A percentile compares a stretch with the other conserved stretches of the same genome.
phyloP scores from a whole-genome alignment of 1,284 basidiomycete genomes.

The Peniophora sp. region DNA sequence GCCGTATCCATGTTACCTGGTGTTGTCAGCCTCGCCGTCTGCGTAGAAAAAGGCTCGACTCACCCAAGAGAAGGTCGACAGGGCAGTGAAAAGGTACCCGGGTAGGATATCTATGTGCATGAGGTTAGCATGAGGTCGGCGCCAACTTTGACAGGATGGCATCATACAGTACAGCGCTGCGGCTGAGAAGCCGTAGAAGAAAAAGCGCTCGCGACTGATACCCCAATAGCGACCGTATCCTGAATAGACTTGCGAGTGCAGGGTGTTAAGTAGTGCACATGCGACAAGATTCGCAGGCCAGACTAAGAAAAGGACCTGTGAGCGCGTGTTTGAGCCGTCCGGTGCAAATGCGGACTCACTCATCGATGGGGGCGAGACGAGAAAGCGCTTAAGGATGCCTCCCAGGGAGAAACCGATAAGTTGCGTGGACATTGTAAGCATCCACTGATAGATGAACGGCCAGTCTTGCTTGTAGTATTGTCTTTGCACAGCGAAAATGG shows the following conservation, averaged over 20 bases:
- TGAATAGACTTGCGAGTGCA: constrained; percentile 57
- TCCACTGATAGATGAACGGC: constrained; percentile 67
- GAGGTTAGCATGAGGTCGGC: neutral
- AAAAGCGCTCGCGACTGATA: constrained; percentile 72
- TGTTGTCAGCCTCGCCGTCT: neutral
- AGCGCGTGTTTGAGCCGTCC: neutral
- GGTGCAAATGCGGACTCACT: constrained; percentile 25
- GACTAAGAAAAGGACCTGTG: constrained; percentile 24
- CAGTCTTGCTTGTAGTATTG: constrained; percentile 61
- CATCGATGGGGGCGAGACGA: constrained; percentile 87
- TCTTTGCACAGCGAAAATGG: constrained; percentile 70
- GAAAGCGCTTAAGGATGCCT: constrained; percentile 57
- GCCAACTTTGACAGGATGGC: neutral
- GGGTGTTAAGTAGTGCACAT: constrained; percentile 78
- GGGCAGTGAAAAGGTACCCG: constrained; percentile 57
- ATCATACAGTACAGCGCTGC: constrained; percentile 57
- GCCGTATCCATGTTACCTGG: constrained; percentile 64
- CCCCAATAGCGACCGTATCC: constrained; percentile 59
- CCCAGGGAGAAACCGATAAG: constrained; percentile 85
- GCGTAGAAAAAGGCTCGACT: constrained; percentile 5
- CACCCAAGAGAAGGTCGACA: constrained; percentile 57
- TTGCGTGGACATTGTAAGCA: constrained; percentile 81
- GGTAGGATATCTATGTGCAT: constrained; percentile 42
- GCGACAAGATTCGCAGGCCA: constrained; percentile 84
- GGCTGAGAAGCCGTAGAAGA: constrained; percentile 52